phyloP scores from a whole-genome alignment of 768 basidiomycete genomes.

The Candolleomyces eurysporus region DNA sequence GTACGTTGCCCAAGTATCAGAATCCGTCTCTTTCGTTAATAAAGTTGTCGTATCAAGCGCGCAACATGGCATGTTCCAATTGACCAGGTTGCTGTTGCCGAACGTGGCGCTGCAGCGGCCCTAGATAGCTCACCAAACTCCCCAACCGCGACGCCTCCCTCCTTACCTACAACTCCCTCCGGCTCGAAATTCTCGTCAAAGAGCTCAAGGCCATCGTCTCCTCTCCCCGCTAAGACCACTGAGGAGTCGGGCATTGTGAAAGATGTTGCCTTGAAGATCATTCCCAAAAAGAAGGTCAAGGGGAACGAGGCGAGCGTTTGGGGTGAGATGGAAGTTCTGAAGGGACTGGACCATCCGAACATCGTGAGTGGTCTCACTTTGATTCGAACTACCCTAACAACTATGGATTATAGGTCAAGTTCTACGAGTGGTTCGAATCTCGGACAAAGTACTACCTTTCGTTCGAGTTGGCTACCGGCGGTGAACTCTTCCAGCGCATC shows the following conservation, averaged over 20 bases:
- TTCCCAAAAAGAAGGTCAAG: slow-evolving; percentile 94
- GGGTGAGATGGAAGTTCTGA: slow-evolving; percentile 92
- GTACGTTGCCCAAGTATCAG: slow-evolving; percentile 32
- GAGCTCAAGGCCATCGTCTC: slow-evolving; percentile 17
- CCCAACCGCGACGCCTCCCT: slow-evolving; percentile 10
- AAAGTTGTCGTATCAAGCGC: slow-evolving; percentile 35
- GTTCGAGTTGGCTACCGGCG: slow-evolving; percentile 91
- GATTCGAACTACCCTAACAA: background rate
- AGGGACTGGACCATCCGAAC: slow-evolving; percentile 87
- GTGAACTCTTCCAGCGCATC: slow-evolving; percentile 92
- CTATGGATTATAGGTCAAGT: slow-evolving; percentile 66
- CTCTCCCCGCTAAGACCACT: background rate
- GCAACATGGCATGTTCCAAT: slow-evolving; percentile 78
- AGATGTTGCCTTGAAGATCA: slow-evolving; percentile 86
- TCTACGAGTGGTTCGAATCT: slow-evolving; percentile 96
- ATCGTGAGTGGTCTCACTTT: slow-evolving; percentile 53
- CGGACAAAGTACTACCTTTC: slow-evolving; percentile 93
- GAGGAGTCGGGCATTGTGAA: slow-evolving; percentile 44
- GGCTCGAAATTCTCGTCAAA: slow-evolving; percentile 14
- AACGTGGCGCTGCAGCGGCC: slow-evolving; percentile 54
- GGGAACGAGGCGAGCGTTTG: slow-evolving; percentile 87
- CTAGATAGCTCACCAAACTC: slow-evolving; percentile 4
- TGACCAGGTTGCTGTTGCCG: slow-evolving; percentile 54
- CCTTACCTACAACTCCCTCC: slow-evolving; percentile 9
- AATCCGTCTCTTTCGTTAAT: background rate